Conservation (phyloP, 2,329 filamentous ascomycete genomes). For the Lojkania enalia region DNA sequence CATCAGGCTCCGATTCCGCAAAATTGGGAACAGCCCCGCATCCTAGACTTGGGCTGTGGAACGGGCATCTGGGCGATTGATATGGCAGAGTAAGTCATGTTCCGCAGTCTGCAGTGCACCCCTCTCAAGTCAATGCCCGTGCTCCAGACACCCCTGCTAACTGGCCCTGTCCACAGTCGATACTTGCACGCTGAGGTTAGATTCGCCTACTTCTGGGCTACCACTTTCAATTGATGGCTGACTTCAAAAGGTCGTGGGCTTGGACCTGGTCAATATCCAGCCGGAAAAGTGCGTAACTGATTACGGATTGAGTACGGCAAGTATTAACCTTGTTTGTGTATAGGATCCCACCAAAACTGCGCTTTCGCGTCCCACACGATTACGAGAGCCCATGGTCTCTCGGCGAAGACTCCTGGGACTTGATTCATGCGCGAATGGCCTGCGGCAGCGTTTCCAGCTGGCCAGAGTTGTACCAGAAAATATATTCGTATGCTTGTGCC, state of each 20-base stretch:
- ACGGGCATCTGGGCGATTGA: slow-evolving; percentile 92
- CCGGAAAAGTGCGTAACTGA: slow-evolving; percentile 54
- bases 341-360: slow-evolving; percentile 72
- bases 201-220: slow-evolving; percentile 7
- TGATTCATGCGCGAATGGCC: slow-evolving; percentile 82
- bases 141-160: slow-evolving; percentile 30
- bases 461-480: slow-evolving; percentile 71
- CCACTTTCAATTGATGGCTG: slow-evolving; percentile 26
- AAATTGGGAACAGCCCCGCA: slow-evolving; percentile 48
- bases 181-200: slow-evolving; percentile 59
- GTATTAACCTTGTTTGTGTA: slow-evolving; percentile 31
- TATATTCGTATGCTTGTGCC: slow-evolving; percentile 59
- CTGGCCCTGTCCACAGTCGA: slow-evolving; percentile 44
- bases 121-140: slow-evolving; percentile 3
- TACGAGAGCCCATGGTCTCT: slow-evolving; percentile 76
- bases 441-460: slow-evolving; percentile 77
- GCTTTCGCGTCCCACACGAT: slow-evolving; percentile 70
- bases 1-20: slow-evolving; percentile 50
- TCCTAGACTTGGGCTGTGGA: slow-evolving; percentile 75
- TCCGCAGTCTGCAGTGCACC: slow-evolving; percentile 19
- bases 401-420: slow-evolving; percentile 71
- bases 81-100: slow-evolving; percentile 69
- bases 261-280: slow-evolving; percentile 66
- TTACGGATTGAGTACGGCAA: slow-evolving; percentile 42
- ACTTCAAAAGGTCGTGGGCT: slow-evolving; percentile 55